A percentile compares a stretch with the other conserved stretches of the same genome.
Conservation (phyloP, 1,284 basidiomycete species). For the Ganoderma sinense region DNA sequence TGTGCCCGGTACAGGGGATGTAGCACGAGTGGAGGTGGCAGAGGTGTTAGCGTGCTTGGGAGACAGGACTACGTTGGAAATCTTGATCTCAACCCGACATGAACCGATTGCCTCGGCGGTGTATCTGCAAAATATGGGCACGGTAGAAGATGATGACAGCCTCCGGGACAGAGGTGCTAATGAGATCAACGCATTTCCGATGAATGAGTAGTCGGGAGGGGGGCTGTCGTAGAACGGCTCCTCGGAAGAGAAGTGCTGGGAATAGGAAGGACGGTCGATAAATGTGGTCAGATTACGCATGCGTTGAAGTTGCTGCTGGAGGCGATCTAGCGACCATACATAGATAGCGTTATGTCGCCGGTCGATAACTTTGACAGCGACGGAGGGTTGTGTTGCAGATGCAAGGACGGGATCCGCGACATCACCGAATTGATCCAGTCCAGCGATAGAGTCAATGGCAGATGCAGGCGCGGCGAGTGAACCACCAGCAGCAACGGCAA, state of each 20-base stretch:
- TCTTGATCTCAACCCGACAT: conserved; percentile 85
- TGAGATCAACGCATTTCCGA: conserved; percentile 88
- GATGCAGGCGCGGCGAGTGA: conserved; percentile 84
- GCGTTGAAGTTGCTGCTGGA: conserved; percentile 88
- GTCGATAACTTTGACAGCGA: conserved; percentile 93
- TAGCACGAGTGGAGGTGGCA: conserved; percentile 68
- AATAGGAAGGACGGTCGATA: conserved; percentile 91
- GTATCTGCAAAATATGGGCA: conserved; percentile 92
- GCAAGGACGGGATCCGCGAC: conserved; percentile 82
- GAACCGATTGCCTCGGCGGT: conserved; percentile 94
- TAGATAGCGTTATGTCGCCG: conserved; percentile 87
- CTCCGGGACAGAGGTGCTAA: conserved; percentile 83
- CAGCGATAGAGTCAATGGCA: conserved; percentile 86
- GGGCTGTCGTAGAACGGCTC: conserved; percentile 92
- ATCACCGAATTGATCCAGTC: conserved; percentile 92
- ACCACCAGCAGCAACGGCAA: conserved; percentile 87
- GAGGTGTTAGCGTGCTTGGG: conserved; percentile 69
- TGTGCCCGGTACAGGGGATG: conserved; percentile 70
- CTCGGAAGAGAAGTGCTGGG: conserved; percentile 91
- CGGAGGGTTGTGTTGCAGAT: conserved; percentile 80
- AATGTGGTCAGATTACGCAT: conserved; percentile 97
- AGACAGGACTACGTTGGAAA: conserved; percentile 73
- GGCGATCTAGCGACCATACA: conserved; percentile 89
- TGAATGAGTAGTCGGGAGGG: conserved; percentile 88
- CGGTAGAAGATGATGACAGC: conserved; percentile 75